phyloP scores from a whole-genome alignment of 1,284 basidiomycete species.

The Dichomitus squalens region DNA sequence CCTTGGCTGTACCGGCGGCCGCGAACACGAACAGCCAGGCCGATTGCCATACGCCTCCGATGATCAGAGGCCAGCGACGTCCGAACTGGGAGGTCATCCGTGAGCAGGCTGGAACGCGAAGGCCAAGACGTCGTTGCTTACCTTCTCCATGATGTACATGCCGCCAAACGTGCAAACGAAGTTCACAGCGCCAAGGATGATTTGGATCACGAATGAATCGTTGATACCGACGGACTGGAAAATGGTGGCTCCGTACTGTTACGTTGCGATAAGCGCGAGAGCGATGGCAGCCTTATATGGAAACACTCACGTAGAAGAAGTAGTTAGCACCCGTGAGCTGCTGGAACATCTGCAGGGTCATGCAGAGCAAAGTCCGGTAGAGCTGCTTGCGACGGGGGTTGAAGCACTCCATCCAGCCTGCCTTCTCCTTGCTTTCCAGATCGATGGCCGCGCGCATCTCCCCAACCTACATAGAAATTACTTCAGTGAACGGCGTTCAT shows the following conservation, averaged over 20 bases:
- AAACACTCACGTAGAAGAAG: slow-evolving; percentile 55
- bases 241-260: slow-evolving; percentile 64
- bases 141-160: slow-evolving; percentile 69
- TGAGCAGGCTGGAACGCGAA: neutral
- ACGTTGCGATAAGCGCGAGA: neutral
- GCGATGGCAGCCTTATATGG: neutral
- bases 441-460: slow-evolving; percentile 53
- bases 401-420: slow-evolving; percentile 68
- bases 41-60: slow-evolving; percentile 75
- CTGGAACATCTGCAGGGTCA: slow-evolving; percentile 70
- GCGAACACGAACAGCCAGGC: slow-evolving; percentile 81
- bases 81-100: slow-evolving; percentile 48
- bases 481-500: neutral
- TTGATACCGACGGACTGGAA: slow-evolving; percentile 69
- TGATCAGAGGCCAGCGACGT: slow-evolving; percentile 61
- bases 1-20: slow-evolving; percentile 68
- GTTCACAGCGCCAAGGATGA: slow-evolving; percentile 73
- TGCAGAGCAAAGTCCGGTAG: slow-evolving; percentile 64
- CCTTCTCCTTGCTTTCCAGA: slow-evolving; percentile 44
- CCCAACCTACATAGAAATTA: slow-evolving; percentile 30
- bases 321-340: slow-evolving; percentile 51
- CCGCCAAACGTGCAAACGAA: slow-evolving; percentile 72
- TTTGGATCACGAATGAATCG: slow-evolving; percentile 73
- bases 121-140: slow-evolving; percentile 32
- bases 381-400: slow-evolving; percentile 50